These are phyloP conservation scores for Elsinoe ampelina DNA, from an alignment of 2,329 filamentous ascomycete species.

Conservation along the genomic window DNA sequence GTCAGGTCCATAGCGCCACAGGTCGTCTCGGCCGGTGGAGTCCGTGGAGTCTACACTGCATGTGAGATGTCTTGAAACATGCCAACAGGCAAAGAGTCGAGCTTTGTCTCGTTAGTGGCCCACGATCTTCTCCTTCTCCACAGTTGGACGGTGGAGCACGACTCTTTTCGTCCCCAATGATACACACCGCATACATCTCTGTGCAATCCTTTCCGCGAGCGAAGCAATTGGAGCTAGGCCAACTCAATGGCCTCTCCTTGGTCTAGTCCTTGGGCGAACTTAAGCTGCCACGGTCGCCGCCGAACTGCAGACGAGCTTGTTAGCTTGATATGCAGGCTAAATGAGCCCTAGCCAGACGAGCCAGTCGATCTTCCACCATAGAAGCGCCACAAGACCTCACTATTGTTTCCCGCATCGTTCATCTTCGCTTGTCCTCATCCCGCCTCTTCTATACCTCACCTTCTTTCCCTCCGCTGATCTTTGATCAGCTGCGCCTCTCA, in stretches of 20 bases:
- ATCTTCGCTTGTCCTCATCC: neutral
- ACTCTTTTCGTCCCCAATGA: slow-evolving; percentile 2
- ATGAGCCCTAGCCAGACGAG: slow-evolving; percentile 8
- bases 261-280: neutral
- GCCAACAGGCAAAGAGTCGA: neutral
- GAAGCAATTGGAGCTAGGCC: neutral
- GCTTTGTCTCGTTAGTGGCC: slow-evolving; percentile 3
- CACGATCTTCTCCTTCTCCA: slow-evolving; percentile 6
- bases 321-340: slow-evolving; percentile 10
- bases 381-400: slow-evolving; percentile 9
- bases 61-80: slow-evolving; percentile 13
- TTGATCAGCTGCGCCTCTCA: slow-evolving; percentile 7
- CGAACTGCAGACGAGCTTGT: neutral
- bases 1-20: slow-evolving; percentile 4
- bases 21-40: slow-evolving; percentile 2
- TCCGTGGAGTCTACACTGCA: neutral
- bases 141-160: slow-evolving; percentile 3
- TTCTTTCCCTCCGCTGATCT: neutral
- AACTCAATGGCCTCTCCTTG: neutral
- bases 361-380: slow-evolving; percentile 5
- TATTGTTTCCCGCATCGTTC: slow-evolving; percentile 4
- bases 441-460: neutral
- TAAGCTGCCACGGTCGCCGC: slow-evolving; percentile 1
- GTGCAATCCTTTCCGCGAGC: no score
- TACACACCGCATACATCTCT: neutral